Base-by-base conservation (phyloP, 2,329 filamentous ascomycete genomes). In the Lecanicillium sp. region DNA sequence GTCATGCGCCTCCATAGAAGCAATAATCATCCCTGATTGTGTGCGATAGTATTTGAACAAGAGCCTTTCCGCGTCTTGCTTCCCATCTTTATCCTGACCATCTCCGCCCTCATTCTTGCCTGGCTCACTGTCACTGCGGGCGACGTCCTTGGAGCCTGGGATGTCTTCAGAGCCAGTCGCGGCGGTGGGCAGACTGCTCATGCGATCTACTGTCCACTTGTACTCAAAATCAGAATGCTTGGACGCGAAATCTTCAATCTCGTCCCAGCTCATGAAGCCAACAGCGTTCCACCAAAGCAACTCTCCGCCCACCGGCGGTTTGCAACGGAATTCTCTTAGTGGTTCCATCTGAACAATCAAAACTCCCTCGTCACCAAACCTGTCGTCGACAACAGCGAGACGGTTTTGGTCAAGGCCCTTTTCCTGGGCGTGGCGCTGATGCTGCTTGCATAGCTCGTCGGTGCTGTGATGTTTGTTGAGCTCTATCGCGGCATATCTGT, bases 221-320 rank as follows among this genome's bases (percentile, higher is more conserved):
- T 28, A 8, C 8, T 31, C n/a, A 1, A 31, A 3, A 9, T 20
- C 32, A 20, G 32, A 20, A 17, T 33, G 16, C 3, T 33, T 3
- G 32, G 25, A 31, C 0, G 41, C 41, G 16, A 37, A 43, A 2
- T 19, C 33, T 4, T 37, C 25, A 3, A 39, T 25, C 22, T 37
- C 41, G 4, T 29, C 33, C 41, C 41, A 43, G 33, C 15, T 13
- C 41, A 43, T 40, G 8, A 43, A 36, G 20, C 37, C 33, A 12
- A 40, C 22, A 7, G n/a, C 33, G 20, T 36, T 29, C 41, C 41
- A 43, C 14, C 29, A 31, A 3, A 43, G 37, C 7, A 43, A 19
- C 22, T 43, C 41, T 1, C 41, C 41, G 6, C 28, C 41, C 7
- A 34, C 33, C 3, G 29, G 32, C 7, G 32, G 32, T 33, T 43